Evolutionary conservation across 768 basidiomycete genomes (phyloP).

Genomic region (Lepiota venenata): DNA sequence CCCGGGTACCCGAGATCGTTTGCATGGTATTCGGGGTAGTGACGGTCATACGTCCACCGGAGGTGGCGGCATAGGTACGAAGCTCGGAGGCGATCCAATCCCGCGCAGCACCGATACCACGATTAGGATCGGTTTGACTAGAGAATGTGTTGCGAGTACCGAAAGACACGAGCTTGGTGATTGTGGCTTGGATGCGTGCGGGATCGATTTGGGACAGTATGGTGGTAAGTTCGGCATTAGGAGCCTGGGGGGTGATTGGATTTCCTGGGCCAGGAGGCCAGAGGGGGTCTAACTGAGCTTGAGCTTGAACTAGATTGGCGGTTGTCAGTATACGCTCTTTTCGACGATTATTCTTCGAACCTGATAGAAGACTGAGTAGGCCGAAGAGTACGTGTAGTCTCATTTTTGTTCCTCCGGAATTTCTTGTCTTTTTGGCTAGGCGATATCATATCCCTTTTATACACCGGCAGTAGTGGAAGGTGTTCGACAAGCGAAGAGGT

Average conservation of each 20-base stretch:
- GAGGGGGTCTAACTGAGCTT: slow-evolving; percentile 6
- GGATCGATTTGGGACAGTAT: slow-evolving; percentile 48
- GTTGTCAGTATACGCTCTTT: neutral
- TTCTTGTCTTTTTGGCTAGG: neutral
- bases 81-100: slow-evolving; percentile 53
- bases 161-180: slow-evolving; percentile 50
- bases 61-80: slow-evolving; percentile 32
- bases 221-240: slow-evolving; percentile 37
- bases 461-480: neutral
- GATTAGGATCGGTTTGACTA: slow-evolving; percentile 46
- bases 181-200: slow-evolving; percentile 40
- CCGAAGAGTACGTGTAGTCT: neutral
- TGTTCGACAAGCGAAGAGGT: neutral
- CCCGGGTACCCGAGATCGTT: slow-evolving; percentile 20
- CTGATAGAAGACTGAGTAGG: neutral
- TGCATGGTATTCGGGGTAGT: slow-evolving; percentile 45
- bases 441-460: neutral
- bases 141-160: slow-evolving; percentile 53
- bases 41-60: slow-evolving; percentile 40
- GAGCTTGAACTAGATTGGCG: neutral
- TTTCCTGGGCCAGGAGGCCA: slow-evolving; percentile 52
- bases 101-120: slow-evolving; percentile 52
- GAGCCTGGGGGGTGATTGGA: slow-evolving; percentile 36
- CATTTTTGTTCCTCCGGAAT: neutral
- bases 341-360: neutral